These are phyloP conservation scores for Thinopyrum elongatum DNA, from an alignment of 176 grass and related monocot species.

Conservation along the genomic window DNA sequence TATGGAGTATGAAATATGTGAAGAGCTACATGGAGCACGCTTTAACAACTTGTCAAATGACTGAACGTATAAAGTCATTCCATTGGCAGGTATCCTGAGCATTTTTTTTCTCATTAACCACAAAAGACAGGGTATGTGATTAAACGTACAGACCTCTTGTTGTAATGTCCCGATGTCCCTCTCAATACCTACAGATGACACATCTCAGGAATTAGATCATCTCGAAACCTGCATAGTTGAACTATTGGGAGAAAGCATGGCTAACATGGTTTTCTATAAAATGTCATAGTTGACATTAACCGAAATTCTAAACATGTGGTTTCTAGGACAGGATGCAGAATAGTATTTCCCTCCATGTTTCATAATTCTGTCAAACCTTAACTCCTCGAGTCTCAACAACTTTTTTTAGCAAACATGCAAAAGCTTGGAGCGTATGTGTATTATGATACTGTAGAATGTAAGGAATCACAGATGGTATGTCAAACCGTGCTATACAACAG, in stretches of 20 bases:
- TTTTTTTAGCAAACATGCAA: neutral
- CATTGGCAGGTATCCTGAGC: neutral
- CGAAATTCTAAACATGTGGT: neutral
- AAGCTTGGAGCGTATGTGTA: neutral
- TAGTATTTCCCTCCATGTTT: neutral
- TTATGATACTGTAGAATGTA: neutral
- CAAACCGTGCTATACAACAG: neutral
- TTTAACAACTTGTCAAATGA: constrained; percentile 16
- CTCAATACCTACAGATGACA: constrained; percentile 62
- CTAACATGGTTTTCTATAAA: neutral
- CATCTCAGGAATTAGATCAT: constrained; percentile 3
- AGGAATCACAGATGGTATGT: neutral
- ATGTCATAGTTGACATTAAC: neutral
- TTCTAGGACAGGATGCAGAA: neutral
- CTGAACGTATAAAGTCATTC: neutral
- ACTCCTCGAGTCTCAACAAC: neutral
- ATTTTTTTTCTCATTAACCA: neutral
- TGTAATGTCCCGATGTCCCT: constrained; percentile 79
- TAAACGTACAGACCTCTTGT: constrained; percentile 60
- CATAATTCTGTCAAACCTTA: neutral
- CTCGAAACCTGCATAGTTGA: neutral
- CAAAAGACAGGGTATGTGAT: neutral
- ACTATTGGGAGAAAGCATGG: neutral
- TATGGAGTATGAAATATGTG: neutral
- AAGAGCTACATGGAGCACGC: neutral